Evolutionary conservation across 176 grass and related monocot species (phyloP).

Genomic region (Cenchrus fungigraminus): DNA sequence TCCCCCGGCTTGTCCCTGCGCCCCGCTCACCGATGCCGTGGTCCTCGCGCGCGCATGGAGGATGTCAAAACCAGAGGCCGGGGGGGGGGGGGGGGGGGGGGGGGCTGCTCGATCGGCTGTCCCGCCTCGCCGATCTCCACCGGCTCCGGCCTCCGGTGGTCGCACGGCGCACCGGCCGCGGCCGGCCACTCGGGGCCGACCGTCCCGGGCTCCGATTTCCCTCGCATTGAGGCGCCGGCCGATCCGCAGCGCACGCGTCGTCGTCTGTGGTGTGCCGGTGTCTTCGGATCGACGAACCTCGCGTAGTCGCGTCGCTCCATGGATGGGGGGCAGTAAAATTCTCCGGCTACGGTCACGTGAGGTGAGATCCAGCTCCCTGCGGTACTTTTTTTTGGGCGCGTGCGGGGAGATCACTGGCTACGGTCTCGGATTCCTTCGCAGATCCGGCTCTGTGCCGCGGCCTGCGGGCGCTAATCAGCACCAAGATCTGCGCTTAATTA

Average conservation of each 20-base stretch:
- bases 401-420: slow-evolving; percentile 28
- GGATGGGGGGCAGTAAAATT: slow-evolving; percentile 7
- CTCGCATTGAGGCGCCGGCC: slow-evolving; percentile 37
- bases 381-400: slow-evolving; percentile 14
- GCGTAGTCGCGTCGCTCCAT: neutral
- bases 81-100: too few species aligned
- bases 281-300: slow-evolving; percentile 19
- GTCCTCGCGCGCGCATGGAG: slow-evolving; percentile 45
- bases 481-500: slow-evolving; percentile 1
- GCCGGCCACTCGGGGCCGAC: slow-evolving; percentile 32
- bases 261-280: neutral
- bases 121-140: neutral
- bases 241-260: neutral
- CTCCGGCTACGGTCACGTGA: neutral
- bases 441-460: neutral
- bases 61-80: neutral
- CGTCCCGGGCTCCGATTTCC: neutral
- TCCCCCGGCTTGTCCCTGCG: slow-evolving; percentile 33
- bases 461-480: neutral
- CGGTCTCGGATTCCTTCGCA: slow-evolving; percentile 38
- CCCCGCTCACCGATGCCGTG: slow-evolving; percentile 45
- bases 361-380: slow-evolving; percentile 23
- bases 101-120: neutral
- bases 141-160: slow-evolving; percentile 7
- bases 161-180: slow-evolving; percentile 31